Base-by-base conservation (phyloP, 2,329 filamentous ascomycete species). In the Monascus ruber region DNA sequence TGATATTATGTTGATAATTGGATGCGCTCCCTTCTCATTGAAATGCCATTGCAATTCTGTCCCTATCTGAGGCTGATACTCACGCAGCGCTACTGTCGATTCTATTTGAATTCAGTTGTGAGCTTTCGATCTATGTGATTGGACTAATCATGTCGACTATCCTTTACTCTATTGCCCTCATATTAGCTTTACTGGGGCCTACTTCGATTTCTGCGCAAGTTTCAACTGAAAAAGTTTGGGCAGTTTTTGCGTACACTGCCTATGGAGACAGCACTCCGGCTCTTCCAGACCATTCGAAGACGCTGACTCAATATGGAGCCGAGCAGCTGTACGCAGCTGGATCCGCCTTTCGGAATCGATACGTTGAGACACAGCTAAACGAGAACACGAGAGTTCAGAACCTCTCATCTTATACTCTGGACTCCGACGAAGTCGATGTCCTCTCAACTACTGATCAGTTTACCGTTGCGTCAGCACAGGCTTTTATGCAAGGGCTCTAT, bases 401-500 rank as follows among this genome's bases (percentile, higher is more conserved):
- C 24, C 54, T 79, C 35, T 68, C 68, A 8, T 54, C 61, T 5
- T 60, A 69, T 38, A 53, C 58, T 26, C 43, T 74, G 10, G 53
- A 70, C 41, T 56, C 65, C 6, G 55, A 67, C 11, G 64, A 77
- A 43, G 47, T 77, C 6, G 60, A 59, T 37, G 56, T 74, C 7
- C 54, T 69, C 35, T 63, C 74, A 1, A 54, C 66, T 25, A 63
- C 73, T 25, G 59, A 66, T 27, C 66, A 71, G 42, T 67, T 66
- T 39, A 63, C 67, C 2, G 52, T 68, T 28, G 69, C 69, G 1
- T 75, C 74, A 3, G 74, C 74, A 8, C 71, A 75, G 47, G 74
- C 76, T 2, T 79, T 79, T 48, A 68, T 79, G 64, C 74, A 79
- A 52, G 75, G 73, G 5, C 57, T 79, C 6, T 79, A 78, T 51